Evolutionary conservation across 495 filamentous ascomycete genomes (phyloP).

Genomic region (Hypoxylon crocopeplum): DNA sequence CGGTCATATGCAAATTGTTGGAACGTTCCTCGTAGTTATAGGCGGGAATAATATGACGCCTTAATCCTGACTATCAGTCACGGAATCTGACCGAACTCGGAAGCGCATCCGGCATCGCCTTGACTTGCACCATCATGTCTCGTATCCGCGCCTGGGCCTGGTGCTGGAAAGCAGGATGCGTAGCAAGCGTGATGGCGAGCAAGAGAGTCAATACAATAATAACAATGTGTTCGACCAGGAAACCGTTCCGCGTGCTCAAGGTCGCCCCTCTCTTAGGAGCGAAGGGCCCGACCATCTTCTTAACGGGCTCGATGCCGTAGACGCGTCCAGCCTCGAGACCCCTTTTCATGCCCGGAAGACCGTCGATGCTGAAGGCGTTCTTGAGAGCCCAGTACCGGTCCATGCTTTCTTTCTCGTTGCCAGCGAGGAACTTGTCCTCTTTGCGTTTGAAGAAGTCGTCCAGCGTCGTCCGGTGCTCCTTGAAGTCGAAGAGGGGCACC

Average conservation of each 20-base stretch:
- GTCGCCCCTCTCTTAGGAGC: slow-evolving; percentile 32
- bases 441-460: slow-evolving; percentile 57
- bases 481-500: slow-evolving; percentile 61
- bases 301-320: slow-evolving; percentile 54
- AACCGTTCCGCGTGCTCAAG: slow-evolving; percentile 6
- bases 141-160: slow-evolving; percentile 31
- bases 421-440: slow-evolving; percentile 47
- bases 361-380: slow-evolving; percentile 61
- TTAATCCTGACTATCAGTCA: background rate
- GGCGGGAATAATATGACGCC: too few relatives aligned
- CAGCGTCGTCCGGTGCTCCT: slow-evolving; percentile 52
- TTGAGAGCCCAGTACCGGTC: slow-evolving; percentile 67
- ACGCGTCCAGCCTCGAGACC: slow-evolving; percentile 48
- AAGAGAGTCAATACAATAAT: slow-evolving; percentile 30
- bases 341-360: slow-evolving; percentile 57
- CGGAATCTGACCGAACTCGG: slow-evolving; percentile 29
- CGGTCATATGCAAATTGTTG: too few relatives aligned
- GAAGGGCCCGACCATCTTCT: slow-evolving; percentile 58
- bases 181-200: slow-evolving; percentile 34
- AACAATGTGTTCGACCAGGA: slow-evolving; percentile 32
- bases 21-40: too few relatives aligned
- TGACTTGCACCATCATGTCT: slow-evolving; percentile 24
- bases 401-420: slow-evolving; percentile 57
- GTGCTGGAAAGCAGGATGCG: slow-evolving; percentile 38
- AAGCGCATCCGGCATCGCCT: slow-evolving; percentile 20